A percentile compares a stretch with the other conserved stretches of the same genome.
phyloP scores from a whole-genome alignment of 768 basidiomycete species.

The Boletus sp. region DNA sequence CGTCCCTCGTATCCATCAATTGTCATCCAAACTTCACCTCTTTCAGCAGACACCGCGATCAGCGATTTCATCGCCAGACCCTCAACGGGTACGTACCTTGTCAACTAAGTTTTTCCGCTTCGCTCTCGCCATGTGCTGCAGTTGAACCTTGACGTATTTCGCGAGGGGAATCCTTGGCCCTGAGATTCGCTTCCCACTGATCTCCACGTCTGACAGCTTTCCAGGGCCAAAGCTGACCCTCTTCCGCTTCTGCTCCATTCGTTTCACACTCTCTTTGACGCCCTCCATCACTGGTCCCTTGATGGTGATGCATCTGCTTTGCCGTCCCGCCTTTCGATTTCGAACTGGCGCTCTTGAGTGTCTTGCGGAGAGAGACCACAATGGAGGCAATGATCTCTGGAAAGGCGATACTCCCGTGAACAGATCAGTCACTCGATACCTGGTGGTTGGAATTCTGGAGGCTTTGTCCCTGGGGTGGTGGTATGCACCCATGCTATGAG shows the following conservation, averaged over 20 bases:
- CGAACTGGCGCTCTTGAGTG: conserved; percentile 61
- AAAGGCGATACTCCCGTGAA: conserved; percentile 83
- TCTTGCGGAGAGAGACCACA: conserved; percentile 64
- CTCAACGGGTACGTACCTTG: conserved; percentile 49
- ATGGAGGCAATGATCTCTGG: conserved; percentile 88
- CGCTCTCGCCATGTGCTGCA: conserved; percentile 73
- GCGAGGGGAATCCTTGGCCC: conserved; percentile 66
- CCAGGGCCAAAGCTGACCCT: conserved; percentile 75
- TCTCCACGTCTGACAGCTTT: conserved; percentile 62
- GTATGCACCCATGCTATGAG: conserved; percentile 53
- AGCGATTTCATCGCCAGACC: not conserved
- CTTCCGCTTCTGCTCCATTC: conserved; percentile 71
- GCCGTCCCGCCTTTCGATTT: conserved; percentile 31
- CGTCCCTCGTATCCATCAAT: conserved; percentile 13
- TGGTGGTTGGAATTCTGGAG: too few species aligned
- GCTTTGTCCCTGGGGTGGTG: conserved; percentile 75
- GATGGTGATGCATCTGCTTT: conserved; percentile 60
- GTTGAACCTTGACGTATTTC: conserved; percentile 67
- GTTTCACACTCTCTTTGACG: conserved; percentile 78
- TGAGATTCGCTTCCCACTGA: conserved; percentile 64
- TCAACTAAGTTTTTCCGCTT: conserved; percentile 67
- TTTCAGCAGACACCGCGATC: not conserved
- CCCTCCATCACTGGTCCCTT: conserved; percentile 86
- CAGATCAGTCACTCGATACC: conserved; percentile 67
- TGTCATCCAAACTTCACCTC: conserved; percentile 52